Evolutionary conservation across 2,329 filamentous ascomycete genomes (phyloP).

Genomic region (Corniculantispora saksenae): DNA sequence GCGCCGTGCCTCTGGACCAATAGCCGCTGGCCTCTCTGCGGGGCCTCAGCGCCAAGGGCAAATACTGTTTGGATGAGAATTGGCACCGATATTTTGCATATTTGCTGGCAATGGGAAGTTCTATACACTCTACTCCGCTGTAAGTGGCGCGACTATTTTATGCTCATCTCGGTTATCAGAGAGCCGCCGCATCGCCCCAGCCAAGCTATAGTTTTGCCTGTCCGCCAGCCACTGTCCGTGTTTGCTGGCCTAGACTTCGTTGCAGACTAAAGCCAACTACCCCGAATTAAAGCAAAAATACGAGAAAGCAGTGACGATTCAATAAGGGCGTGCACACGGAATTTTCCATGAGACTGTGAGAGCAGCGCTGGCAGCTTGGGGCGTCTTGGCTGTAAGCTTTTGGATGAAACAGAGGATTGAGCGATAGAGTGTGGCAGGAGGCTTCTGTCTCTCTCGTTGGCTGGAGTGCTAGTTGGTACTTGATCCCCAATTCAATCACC

Average conservation of each 20-base stretch:
- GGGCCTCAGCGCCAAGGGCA: not conserved
- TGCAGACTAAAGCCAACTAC: not conserved
- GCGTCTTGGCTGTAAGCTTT: not conserved
- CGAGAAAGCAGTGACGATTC: too few relatives aligned
- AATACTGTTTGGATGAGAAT: not conserved
- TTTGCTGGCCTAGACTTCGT: not conserved
- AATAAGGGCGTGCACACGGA: not conserved
- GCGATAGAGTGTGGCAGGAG: not conserved
- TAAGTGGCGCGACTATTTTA: not conserved
- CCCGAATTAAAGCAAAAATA: too few relatives aligned
- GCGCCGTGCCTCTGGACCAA: not conserved
- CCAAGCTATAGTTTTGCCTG: not conserved
- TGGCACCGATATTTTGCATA: not conserved
- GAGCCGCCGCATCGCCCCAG: not conserved
- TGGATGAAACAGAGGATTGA: not conserved
- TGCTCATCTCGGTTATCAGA: not conserved
- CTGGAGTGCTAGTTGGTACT: not conserved
- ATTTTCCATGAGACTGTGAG: not conserved
- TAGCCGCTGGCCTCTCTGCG: not conserved
- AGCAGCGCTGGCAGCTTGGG: not conserved
- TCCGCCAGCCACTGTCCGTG: not conserved
- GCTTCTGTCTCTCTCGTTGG: not conserved
- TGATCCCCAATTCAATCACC: not conserved
- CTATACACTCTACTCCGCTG: not conserved
- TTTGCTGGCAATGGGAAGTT: not conserved